Evolutionary conservation across 164 flowering plant genomes (phyloP), one percentile per base, ranked within the genome.

Genomic region (Umbellularia californica): DNA sequence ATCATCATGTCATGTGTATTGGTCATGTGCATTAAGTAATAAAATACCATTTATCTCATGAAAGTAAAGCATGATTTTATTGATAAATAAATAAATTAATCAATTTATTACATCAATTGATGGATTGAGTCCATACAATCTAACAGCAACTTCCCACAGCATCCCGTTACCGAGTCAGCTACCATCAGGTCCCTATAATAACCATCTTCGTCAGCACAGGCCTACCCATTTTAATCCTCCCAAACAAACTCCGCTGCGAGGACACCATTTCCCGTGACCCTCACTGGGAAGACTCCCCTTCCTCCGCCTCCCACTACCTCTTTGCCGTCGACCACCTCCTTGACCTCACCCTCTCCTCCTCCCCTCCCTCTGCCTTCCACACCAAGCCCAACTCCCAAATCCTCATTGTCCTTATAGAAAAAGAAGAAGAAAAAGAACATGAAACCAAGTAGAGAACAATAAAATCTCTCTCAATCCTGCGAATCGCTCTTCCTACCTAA

Each of bases 261-360:
- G 87, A 82, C 22, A 74, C 80, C 9, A 65, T 33, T 65, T 63
- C 77, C 51, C 74, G 58, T 1, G 76, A 71, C 28, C 70, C 75
- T 20, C 79, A 76, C 27, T 83, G 87, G 78, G 89, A 81, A 64
- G 85, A 85, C 3, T 79, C 74, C 3, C 81, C 82, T 20, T 85
- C 80, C 30, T 85, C 80, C 33, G 80, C 84, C 0, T 67, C 77
- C 2, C 87, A 84, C 27, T 89, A 85, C 77, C 74, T 87, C 2
- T 52, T 71, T 2, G 87, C 88, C 1, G 85, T 90, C 11, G 89
- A 90, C 70, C 83, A 87, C 68, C 73, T 87, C n/a, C 68, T 86
- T 6, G 70, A 69, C 27, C 71, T 83, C 76, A 82, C 83, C 23
- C 58, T 70, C 35, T 64, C 68, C 78, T 17, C 20, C 68, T 27